A percentile compares a stretch with the other conserved stretches of the same genome.
phyloP scores from a whole-genome alignment of 2,329 filamentous ascomycete species.

The Fusarium sulawesiense region DNA sequence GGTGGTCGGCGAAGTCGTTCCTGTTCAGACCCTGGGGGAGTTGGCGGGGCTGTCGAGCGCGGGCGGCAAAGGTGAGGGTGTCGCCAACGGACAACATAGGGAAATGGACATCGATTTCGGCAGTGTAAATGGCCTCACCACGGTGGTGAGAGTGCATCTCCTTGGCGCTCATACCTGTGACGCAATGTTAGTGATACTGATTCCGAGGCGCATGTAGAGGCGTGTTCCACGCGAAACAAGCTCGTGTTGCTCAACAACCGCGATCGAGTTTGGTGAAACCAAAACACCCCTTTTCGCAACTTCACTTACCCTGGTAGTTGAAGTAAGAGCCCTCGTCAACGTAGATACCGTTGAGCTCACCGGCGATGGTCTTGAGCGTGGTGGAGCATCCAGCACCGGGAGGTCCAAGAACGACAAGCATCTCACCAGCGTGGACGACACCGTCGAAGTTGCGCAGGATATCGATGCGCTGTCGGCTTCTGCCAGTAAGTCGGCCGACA shows the following conservation, averaged over 20 bases:
- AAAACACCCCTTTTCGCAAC: not conserved
- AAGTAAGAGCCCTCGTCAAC: constrained; percentile 77
- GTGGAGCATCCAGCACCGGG: constrained; percentile 83
- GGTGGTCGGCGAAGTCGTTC: constrained; percentile 67
- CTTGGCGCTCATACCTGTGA: constrained; percentile 69
- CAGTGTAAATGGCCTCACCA: constrained; percentile 88
- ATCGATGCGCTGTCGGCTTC: constrained; percentile 69
- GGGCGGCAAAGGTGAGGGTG: constrained; percentile 81
- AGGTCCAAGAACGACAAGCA: constrained; percentile 79
- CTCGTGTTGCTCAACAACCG: constrained; percentile 10
- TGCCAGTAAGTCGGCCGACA: constrained; percentile 62
- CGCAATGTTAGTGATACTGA: constrained; percentile 28
- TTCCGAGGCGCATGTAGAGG: constrained; percentile 1
- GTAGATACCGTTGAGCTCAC: constrained; percentile 83
- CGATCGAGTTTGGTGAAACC: constrained; percentile 13
- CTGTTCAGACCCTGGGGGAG: constrained; percentile 69
- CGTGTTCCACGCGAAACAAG: constrained; percentile 16
- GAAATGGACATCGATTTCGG: constrained; percentile 86
- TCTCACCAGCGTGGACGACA: constrained; percentile 76
- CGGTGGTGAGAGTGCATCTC: constrained; percentile 83
- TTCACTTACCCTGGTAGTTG: constrained; percentile 78
- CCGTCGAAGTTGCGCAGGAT: constrained; percentile 77
- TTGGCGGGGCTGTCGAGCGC: constrained; percentile 72
- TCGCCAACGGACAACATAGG: constrained; percentile 81
- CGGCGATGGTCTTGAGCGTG: constrained; percentile 84